Conservation (phyloP, 108 stramenopile species). For the Stephanodiscus minutulus region DNA sequence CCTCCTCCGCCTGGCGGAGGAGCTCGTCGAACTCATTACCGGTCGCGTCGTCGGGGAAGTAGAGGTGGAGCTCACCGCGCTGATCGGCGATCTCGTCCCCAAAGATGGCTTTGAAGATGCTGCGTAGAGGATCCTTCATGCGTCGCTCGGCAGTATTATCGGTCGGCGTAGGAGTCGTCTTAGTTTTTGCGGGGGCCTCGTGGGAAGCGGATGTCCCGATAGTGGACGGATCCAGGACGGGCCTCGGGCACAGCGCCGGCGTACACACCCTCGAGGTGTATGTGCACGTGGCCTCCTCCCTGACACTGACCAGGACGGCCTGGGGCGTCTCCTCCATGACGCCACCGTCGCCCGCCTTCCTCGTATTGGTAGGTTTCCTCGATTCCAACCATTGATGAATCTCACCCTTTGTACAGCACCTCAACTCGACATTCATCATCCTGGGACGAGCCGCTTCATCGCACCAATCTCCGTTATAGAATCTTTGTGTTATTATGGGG, state of each 20-base stretch:
- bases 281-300: conserved; percentile 48
- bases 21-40: conserved; percentile 13
- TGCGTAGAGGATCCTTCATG: conserved; percentile 15
- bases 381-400: conserved; percentile 37
- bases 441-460: conserved; percentile 59
- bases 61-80: conserved; percentile 3
- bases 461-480: conserved; percentile 60
- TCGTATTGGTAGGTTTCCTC: neutral
- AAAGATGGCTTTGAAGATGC: conserved; percentile 17
- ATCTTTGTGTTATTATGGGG: conserved; percentile 34
- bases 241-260: conserved; percentile 60
- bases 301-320: conserved; percentile 30
- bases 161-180: neutral
- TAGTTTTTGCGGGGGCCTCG: neutral
- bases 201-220: neutral
- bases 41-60: conserved; percentile 7
- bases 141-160: neutral
- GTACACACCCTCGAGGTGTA: conserved; percentile 79
- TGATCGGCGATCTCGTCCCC: conserved; percentile 10
- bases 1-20: conserved; percentile 9
- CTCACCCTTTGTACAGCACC: conserved; percentile 65
- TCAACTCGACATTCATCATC: conserved; percentile 47
- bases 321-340: conserved; percentile 15
- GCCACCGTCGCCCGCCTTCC: neutral
- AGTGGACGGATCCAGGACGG: neutral